phyloP scores from a whole-genome alignment of 352 stramenopile genomes.

The Globisporangium radiosum region DNA sequence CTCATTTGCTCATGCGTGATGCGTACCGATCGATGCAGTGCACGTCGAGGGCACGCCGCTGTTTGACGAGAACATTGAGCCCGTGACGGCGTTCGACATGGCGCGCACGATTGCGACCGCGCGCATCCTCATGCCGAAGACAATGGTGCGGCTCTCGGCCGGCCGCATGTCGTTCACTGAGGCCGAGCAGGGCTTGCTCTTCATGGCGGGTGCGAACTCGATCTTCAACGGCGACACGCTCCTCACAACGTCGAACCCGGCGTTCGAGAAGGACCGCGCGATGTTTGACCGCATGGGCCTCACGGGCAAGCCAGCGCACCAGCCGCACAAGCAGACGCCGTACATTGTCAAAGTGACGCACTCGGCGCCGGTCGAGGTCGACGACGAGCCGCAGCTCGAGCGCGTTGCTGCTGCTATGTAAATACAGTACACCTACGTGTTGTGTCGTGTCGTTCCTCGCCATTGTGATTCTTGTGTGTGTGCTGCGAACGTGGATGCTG shows the following conservation, averaged over 20 bases:
- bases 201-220: constrained; percentile 97
- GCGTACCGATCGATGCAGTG: constrained; percentile 30
- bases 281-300: constrained; percentile 95
- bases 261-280: constrained; percentile 92
- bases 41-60: constrained; percentile 94
- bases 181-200: constrained; percentile 95
- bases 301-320: constrained; percentile 93
- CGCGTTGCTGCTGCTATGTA: constrained; percentile 26
- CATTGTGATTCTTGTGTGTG: neutral
- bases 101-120: constrained; percentile 96
- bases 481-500: neutral
- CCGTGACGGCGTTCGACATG: constrained; percentile 96
- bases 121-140: constrained; percentile 96
- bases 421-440: constrained; percentile 6
- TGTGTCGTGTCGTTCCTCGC: neutral
- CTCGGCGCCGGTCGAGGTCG: constrained; percentile 25
- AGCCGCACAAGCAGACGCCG: constrained; percentile 70
- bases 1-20: neutral
- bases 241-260: constrained; percentile 95
- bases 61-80: constrained; percentile 80
- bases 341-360: constrained; percentile 83
- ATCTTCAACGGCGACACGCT: constrained; percentile 99
- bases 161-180: constrained; percentile 96
- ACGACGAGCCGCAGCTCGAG: constrained; percentile 7
- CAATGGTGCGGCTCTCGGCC: constrained; percentile 95